Base-by-base conservation (phyloP, 1,139 yeast genomes). In the Kodamaea sp. region DNA sequence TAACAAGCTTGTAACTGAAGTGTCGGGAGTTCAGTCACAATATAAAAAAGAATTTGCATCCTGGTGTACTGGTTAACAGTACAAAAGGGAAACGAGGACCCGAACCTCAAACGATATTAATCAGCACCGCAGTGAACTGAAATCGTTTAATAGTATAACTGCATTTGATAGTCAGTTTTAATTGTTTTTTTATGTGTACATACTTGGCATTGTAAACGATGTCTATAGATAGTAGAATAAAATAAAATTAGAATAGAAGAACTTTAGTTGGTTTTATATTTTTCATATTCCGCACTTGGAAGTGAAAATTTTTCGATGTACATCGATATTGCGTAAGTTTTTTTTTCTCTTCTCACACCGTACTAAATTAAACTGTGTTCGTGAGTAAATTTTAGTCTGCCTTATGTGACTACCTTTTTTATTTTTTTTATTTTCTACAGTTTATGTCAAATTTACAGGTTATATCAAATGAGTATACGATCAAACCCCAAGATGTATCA, bases 11-110 rank as follows among this genome's bases (percentile, higher is more conserved):
- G 77, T 68, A 70, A 68, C 84, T 80, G 84, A 82, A 84, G 92
- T 83, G 92, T 84, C 92, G 88, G 90, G 90, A 68, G 56, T 83
- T 81, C 84, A 81, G 83, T 65, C 65, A 73, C 81, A 67, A 65
- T 57, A 52, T 54, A 57, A 54, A 56, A 55, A 43, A 41, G 38
- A 28, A 37, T 63, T 67, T 58, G 20, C 20, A 15, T 15, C 20
- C 20, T 15, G 20, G 4, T 15, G 20, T 15, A 15, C 20, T 58
- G 50, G 47, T 47, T 42, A 40, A 46, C 39, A 39, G 35, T 35
- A 34, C 37, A 47, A 47, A 51, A 52, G 51, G 53, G 30, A 56
- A 58, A 62, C 62, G 84, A 80, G 87, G 86, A 73, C 86, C 86
- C 86, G 87, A 80, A 76, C 82, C 84, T 74, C 81, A 58, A 37